Conservation (phyloP, 116 monocot species). For the Posidonia oceanica region DNA sequence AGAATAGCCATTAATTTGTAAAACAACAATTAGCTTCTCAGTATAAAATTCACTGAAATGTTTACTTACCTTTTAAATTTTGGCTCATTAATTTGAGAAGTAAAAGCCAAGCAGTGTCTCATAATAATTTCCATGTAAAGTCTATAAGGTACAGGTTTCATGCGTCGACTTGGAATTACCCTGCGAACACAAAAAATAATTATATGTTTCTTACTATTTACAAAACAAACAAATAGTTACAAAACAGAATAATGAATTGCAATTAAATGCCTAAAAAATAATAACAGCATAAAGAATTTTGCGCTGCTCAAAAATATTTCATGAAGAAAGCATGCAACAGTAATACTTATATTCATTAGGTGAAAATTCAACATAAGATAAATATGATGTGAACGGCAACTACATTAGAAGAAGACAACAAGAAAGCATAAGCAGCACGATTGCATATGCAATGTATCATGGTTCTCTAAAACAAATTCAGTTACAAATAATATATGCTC, state of each 20-base stretch:
- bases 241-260: neutral
- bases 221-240: neutral
- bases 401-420: too few species aligned
- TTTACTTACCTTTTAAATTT: conserved; percentile 32
- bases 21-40: too few species aligned
- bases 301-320: too few species aligned
- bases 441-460: too few species aligned
- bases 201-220: neutral
- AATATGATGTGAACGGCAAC: too few species aligned
- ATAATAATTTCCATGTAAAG: conserved; percentile 84
- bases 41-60: too few species aligned
- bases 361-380: too few species aligned
- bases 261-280: neutral
- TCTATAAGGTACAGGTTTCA: conserved; percentile 58
- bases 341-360: neutral
- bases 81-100: conserved; percentile 42
- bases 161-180: conserved; percentile 60
- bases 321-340: neutral
- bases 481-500: too few species aligned
- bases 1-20: too few species aligned
- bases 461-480: too few species aligned
- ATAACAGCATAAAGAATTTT: neutral
- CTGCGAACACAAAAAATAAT: conserved; percentile 20
- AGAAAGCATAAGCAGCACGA: too few species aligned
- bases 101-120: conserved; percentile 58